Percentiles rank a stretch among this genome's conserved stretches.
Evolutionary conservation across 371 early-diverging fungal species (phyloP).

Genomic region (Mortierella sp.): DNA sequence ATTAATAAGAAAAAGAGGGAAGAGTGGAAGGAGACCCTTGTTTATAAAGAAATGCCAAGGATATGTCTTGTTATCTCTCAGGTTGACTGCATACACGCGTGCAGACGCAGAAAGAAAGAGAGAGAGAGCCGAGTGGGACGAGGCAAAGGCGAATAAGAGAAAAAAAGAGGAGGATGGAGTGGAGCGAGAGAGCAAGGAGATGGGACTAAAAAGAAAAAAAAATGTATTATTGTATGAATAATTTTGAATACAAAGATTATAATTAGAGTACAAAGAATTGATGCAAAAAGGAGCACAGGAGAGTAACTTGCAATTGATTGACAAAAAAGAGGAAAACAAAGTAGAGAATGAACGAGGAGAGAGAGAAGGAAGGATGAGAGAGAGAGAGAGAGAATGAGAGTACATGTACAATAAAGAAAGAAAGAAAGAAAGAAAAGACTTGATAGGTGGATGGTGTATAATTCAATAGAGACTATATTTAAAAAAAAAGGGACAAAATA

Average conservation of each 20-base stretch:
- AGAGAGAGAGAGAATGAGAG: background rate
- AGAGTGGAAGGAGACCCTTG: too few relatives aligned
- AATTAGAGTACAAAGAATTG: conserved; percentile 12
- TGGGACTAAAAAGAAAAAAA: conserved; percentile 1
- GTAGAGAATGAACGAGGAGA: conserved; percentile 3
- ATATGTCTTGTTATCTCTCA: too few relatives aligned
- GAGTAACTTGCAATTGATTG: background rate
- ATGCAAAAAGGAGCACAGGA: conserved; percentile 2
- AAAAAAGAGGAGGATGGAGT: conserved; percentile 1
- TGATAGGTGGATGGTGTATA: background rate
- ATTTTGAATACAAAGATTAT: background rate
- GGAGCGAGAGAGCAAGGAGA: conserved; percentile 7
- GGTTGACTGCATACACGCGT: too few relatives aligned
- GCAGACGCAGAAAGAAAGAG: background rate
- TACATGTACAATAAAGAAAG: background rate
- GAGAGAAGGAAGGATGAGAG: background rate
- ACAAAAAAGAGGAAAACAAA: conserved; percentile 1
- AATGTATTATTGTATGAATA: background rate
- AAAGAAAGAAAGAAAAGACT: conserved; percentile 4
- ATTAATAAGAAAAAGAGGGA: too few relatives aligned
- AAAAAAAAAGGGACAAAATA: background rate
- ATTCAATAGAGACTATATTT: background rate
- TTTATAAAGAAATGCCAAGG: too few relatives aligned
- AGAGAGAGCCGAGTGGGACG: background rate
- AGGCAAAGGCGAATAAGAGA: background rate